Evolutionary conservation across 371 early-diverging fungal genomes (phyloP), one percentile per base, ranked within the genome.

Genomic region (Mucor mucedo): DNA sequence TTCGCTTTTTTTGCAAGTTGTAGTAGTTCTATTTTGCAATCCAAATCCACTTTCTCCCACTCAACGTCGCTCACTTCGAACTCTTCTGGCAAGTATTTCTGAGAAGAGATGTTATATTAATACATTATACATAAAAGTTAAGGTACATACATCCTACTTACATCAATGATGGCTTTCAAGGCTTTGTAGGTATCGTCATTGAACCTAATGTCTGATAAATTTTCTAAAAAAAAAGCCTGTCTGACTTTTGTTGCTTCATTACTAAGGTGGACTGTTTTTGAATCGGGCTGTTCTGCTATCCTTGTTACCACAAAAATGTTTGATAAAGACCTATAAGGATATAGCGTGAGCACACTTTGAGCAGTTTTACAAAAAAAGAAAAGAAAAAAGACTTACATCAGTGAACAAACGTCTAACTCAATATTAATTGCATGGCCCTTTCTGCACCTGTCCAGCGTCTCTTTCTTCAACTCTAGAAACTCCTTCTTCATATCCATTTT

Each of bases 281-380:
- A 50, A 10, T 2, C 30, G 50, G 50, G 50, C 30, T 50, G 50
- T 50, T 50, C 50, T 50, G 2, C 50, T 10, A 50, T 32, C 30
- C 50, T 50, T 50, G 50, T 50, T 50, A 50, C 32, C 4, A 50
- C 50, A n/a, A n/a, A n/a, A n/a, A 50, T 50, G 50, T 50, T 50
- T 50, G 50, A 50, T 50, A 50, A 50, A 30, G 32, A 50, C 50
- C 50, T 50, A 50, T 50, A 32, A 4, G 10, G 50, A 45, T 45
- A 45, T 21, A 45, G 14, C 14, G 13, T 16, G 16, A 45, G 47
- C 47, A 45, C 47, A 45, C 3, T 45, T 45, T 45, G 47, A 45
- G 5, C 3, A 45, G 47, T 16, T 45, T 45, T 45, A 2, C 8
- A 2, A 16, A 16, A 16, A 45, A 45, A 45, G 16, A 45, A 45